phyloP scores from a whole-genome alignment of 805 yeast genomes.

The Ogataea henricii region DNA sequence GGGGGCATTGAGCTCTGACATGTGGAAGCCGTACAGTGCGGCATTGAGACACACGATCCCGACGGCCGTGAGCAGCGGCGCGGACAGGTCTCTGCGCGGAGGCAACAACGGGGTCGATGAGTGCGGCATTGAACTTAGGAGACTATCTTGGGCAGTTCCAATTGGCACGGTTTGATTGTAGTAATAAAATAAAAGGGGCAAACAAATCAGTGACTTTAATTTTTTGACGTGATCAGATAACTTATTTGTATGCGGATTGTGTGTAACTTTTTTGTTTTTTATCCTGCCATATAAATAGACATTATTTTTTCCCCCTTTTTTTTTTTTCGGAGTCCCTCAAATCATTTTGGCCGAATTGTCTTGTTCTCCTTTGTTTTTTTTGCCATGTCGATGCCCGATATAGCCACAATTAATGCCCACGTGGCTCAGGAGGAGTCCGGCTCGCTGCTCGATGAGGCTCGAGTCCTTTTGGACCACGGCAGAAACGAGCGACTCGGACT shows the following conservation, averaged over 20 bases:
- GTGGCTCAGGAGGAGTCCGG: slow-evolving; percentile 6
- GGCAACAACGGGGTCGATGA: slow-evolving; percentile 4
- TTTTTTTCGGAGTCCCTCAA: background rate
- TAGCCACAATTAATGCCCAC: slow-evolving; percentile 6
- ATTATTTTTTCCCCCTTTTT: background rate
- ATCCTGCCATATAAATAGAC: background rate
- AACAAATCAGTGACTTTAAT: too few relatives aligned
- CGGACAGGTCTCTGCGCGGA: slow-evolving; percentile 1
- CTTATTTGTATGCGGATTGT: background rate
- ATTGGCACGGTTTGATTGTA: too few relatives aligned
- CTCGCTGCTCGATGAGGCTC: slow-evolving; percentile 11
- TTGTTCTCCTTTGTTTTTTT: background rate
- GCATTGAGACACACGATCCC: slow-evolving; percentile 73
- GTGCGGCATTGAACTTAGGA: background rate
- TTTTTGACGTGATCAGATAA: background rate
- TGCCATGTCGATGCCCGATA: slow-evolving; percentile 8
- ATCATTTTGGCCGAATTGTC: background rate
- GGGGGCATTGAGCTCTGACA: slow-evolving; percentile 94
- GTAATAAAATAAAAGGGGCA: too few relatives aligned
- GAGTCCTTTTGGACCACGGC: slow-evolving; percentile 11
- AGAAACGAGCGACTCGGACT: slow-evolving; percentile 48
- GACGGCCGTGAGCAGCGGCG: slow-evolving; percentile 44
- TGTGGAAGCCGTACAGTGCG: slow-evolving; percentile 90
- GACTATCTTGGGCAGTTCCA: too few relatives aligned
- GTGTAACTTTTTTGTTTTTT: background rate